A percentile compares a stretch with the other conserved stretches of the same genome.
phyloP scores from a whole-genome alignment of 2,329 filamentous ascomycete species.

The Nannizziopsis barbatae region DNA sequence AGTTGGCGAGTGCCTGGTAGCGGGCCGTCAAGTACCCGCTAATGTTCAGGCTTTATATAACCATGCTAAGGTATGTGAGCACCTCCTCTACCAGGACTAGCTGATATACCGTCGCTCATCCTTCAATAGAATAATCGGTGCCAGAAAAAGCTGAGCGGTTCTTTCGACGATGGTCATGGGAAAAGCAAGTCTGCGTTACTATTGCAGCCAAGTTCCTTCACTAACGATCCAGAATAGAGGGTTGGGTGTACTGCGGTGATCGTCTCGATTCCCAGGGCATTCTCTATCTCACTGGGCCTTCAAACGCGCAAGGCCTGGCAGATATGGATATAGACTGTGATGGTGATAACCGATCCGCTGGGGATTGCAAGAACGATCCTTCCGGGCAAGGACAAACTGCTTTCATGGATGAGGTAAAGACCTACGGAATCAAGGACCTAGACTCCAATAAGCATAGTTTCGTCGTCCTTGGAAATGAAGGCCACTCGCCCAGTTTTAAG shows the following conservation, averaged over 20 bases:
- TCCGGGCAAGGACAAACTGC: slow-evolving; percentile 13
- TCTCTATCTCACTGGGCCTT: slow-evolving; percentile 10
- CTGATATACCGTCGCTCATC: background rate
- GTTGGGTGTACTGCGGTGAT: slow-evolving; percentile 15
- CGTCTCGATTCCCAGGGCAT: slow-evolving; percentile 10
- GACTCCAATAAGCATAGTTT: slow-evolving; percentile 20
- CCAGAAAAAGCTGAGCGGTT: slow-evolving; percentile 7
- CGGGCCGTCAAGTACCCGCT: slow-evolving; percentile 11
- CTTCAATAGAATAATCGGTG: slow-evolving; percentile 9
- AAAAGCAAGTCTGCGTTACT: background rate
- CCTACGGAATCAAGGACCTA: slow-evolving; percentile 17
- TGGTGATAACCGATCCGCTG: slow-evolving; percentile 8
- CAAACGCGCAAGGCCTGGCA: slow-evolving; percentile 9
- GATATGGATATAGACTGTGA: slow-evolving; percentile 19
- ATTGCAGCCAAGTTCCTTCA: background rate
- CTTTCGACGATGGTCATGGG: slow-evolving; percentile 14
- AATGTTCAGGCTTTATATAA: slow-evolving; percentile 15
- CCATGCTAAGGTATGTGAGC: slow-evolving; percentile 5
- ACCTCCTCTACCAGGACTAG: background rate
- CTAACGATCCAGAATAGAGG: background rate
- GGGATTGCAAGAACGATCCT: slow-evolving; percentile 10
- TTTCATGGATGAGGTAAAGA: slow-evolving; percentile 11
- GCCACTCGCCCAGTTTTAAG: slow-evolving; percentile 28
- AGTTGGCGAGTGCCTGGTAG: background rate
- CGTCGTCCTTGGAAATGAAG: slow-evolving; percentile 21